Base-by-base conservation (phyloP, 2,329 filamentous ascomycete species). In the Aurifilum marmelostoma region DNA sequence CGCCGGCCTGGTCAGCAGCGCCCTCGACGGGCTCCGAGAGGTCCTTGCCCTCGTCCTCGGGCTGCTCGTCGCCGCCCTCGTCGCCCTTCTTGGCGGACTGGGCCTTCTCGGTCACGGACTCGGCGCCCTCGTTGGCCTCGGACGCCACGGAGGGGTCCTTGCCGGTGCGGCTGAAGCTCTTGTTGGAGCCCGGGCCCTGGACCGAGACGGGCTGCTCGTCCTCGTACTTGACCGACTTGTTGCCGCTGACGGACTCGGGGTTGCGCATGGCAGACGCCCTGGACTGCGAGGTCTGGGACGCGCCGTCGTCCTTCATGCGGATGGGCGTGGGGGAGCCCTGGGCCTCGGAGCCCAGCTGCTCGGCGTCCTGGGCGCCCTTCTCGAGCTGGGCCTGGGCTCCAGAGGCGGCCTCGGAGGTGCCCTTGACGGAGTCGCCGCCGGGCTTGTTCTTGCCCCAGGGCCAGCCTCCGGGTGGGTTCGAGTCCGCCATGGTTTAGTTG, bases 1-100 rank as follows among this genome's bases (percentile, higher is more conserved):
- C 58, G 16, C 56, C 61, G 6, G 34, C 18, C 59, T 63, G 39
- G 24, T 63, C 18, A 12, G n/a, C 70, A 11, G 65, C 67, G 7
- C 68, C 58, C 18, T 73, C 73, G 34, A 61, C 72, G 12, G 73
- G 71, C 59, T 70, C 67, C 50, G 60, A 72, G 66, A 68, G 66
- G 50, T 73, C 69, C 62, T 72, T 72, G 47, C 73, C 74, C 47
- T 73, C 68, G 39, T 73, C 69, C 62, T 72, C 71, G 39, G 73
- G 73, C 41, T 73, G 73, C 41, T 73, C 67, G 27, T 71, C 65
- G 37, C 63, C 59, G 32, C 21, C 21, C 50, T 66, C 66, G 12
- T n/a, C 18, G 12, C 60, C 69, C 56, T 62, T 66, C 41, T 67
- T 68, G 37, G 66, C 63, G 29, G 66, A 68, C 54, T 56, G 24